phyloP scores from a whole-genome alignment of 176 grass and related monocot species.

The Oryza longistaminata region DNA sequence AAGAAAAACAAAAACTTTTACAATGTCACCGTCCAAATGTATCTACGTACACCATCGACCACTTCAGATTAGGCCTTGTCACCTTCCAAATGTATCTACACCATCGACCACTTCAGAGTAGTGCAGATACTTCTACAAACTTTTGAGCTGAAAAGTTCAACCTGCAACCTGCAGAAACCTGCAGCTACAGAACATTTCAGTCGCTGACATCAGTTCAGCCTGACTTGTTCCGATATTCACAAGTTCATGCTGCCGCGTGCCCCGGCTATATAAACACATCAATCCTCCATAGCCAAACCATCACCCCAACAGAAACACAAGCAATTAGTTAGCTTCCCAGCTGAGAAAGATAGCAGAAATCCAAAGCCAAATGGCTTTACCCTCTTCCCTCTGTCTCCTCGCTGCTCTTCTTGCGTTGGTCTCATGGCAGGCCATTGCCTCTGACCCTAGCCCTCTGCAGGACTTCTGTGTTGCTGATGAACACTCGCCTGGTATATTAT shows the following conservation, averaged over 20 bases:
- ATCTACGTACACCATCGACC: background rate
- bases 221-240: background rate
- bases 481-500: background rate
- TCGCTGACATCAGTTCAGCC: background rate
- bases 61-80: too few species aligned
- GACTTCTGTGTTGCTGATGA: constrained; percentile 9
- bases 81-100: too few species aligned
- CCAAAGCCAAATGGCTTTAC: background rate
- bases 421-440: background rate
- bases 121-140: background rate
- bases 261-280: background rate
- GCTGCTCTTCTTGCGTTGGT: background rate
- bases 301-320: background rate
- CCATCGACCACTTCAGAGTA: background rate
- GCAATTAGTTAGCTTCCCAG: too few species aligned
- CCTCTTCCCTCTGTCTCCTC: background rate
- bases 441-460: constrained; percentile 17
- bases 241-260: background rate
- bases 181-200: background rate
- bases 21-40: background rate
- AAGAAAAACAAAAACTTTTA: too few species aligned
- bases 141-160: background rate
- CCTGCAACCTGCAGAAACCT: too few species aligned
- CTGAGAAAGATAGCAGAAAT: background rate
- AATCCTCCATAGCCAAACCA: background rate